Conservation (phyloP, 2,329 filamentous ascomycete species). For the Colletotrichum karsti region DNA sequence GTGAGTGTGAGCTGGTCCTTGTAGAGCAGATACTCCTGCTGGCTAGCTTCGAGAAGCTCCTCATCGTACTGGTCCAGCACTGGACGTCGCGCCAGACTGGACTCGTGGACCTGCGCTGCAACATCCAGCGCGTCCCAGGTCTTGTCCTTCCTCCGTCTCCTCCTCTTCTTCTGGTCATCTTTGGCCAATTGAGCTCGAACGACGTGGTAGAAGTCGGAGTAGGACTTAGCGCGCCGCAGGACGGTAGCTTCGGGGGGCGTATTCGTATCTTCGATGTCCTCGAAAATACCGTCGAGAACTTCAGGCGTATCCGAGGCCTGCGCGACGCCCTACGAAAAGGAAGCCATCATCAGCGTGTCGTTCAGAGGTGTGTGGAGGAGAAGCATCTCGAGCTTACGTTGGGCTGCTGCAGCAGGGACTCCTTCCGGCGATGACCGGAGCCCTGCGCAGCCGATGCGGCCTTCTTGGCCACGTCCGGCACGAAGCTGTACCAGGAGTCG, state of each 20-base stretch:
- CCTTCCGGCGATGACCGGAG: conserved; percentile 69
- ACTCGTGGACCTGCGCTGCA: conserved; percentile 32
- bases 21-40: conserved; percentile 86
- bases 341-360: conserved; percentile 20
- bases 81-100: not conserved
- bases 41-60: conserved; percentile 80
- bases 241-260: conserved; percentile 74
- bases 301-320: conserved; percentile 60
- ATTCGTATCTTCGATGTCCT: conserved; percentile 63
- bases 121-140: conserved; percentile 62
- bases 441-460: conserved; percentile 51
- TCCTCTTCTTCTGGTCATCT: conserved; percentile 50
- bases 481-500: conserved; percentile 85
- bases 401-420: conserved; percentile 74
- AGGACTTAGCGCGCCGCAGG: conserved; percentile 76
- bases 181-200: conserved; percentile 65
- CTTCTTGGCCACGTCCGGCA: conserved; percentile 67
- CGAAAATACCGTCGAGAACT: conserved; percentile 65
- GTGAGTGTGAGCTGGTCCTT: conserved; percentile 83
- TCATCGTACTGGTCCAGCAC: conserved; percentile 69
- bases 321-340: conserved; percentile 55
- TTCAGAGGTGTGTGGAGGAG: conserved; percentile 28
- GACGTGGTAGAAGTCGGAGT: conserved; percentile 78
- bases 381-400: conserved; percentile 57
- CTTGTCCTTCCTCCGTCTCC: conserved; percentile 48